Percentiles rank a stretch among this genome's conserved stretches.
These are phyloP conservation scores for Claviceps sp. DNA, from an alignment of 2,329 filamentous ascomycete species.

Conservation along the genomic window DNA sequence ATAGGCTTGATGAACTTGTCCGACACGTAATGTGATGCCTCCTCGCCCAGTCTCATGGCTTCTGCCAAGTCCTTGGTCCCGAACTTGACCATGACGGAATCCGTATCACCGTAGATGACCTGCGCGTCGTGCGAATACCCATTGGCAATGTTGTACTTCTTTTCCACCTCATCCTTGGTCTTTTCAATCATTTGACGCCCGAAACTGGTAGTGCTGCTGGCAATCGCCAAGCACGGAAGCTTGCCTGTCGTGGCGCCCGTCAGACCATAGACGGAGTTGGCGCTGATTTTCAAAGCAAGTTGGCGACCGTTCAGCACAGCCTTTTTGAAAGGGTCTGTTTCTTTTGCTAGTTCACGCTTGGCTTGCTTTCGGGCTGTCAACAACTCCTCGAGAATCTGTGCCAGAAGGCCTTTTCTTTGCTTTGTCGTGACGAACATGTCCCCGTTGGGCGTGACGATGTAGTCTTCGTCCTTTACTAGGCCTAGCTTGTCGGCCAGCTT, in stretches of 20 bases:
- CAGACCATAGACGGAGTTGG: conserved; percentile 94
- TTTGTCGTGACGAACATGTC: conserved; percentile 85
- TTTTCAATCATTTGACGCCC: conserved; percentile 98
- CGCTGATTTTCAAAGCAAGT: conserved; percentile 87
- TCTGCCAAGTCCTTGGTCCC: conserved; percentile 76
- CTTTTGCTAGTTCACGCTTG: conserved; percentile 75
- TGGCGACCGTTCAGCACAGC: conserved; percentile 96
- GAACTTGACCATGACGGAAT: conserved; percentile 99
- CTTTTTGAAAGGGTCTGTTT: conserved; percentile 95
- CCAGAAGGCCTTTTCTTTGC: conserved; percentile 78
- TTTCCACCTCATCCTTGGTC: conserved; percentile 91
- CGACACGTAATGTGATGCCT: conserved; percentile 80
- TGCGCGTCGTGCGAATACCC: conserved; percentile 90
- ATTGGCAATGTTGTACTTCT: conserved; percentile 79
- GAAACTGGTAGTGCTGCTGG: conserved; percentile 92
- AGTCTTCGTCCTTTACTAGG: conserved; percentile 81
- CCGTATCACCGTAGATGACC: conserved; percentile 97
- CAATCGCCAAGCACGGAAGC: conserved; percentile 85
- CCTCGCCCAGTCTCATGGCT: conserved; percentile 89
- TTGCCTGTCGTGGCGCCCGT: conserved; percentile 95
- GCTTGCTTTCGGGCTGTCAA: conserved; percentile 86
- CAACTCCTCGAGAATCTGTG: conserved; percentile 91
- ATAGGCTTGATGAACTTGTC: conserved; percentile 91
- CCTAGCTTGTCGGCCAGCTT: conserved; percentile 60
- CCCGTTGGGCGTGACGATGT: conserved; percentile 89